Percentiles rank a stretch among this genome's conserved stretches.
phyloP scores from a whole-genome alignment of 2,329 filamentous ascomycete species.

The Monilinia fructigena region DNA sequence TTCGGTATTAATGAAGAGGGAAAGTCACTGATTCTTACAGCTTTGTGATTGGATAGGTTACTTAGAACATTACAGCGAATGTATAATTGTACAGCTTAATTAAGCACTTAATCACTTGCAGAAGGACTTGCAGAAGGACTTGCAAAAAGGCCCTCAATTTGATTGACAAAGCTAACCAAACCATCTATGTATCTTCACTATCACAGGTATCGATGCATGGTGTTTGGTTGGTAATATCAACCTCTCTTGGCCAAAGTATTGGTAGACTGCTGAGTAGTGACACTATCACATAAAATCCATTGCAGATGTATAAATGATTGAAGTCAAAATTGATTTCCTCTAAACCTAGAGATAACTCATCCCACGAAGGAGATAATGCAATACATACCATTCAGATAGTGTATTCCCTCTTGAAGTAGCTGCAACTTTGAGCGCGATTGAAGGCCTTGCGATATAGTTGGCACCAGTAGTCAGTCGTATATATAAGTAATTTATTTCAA shows the following conservation, averaged over 20 bases:
- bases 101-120: too few species aligned
- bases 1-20: not conserved
- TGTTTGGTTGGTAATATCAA: not conserved
- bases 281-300: not conserved
- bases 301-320: not conserved
- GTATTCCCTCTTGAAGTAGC: too few species aligned
- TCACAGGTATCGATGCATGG: not conserved
- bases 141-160: too few species aligned
- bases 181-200: not conserved
- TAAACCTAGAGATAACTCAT: not conserved
- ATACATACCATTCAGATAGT: not conserved
- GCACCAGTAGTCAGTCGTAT: too few species aligned
- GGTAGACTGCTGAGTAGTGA: not conserved
- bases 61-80: not conserved
- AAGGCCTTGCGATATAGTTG: too few species aligned
- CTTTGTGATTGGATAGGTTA: not conserved
- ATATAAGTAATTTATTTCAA: too few species aligned
- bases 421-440: too few species aligned
- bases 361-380: not conserved
- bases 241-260: not conserved
- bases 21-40: not conserved
- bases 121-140: too few species aligned
- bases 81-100: not conserved
- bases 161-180: too few species aligned
- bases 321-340: not conserved